Conservation (phyloP, 75 land plant species). For the Cunninghamia lanceolata region DNA sequence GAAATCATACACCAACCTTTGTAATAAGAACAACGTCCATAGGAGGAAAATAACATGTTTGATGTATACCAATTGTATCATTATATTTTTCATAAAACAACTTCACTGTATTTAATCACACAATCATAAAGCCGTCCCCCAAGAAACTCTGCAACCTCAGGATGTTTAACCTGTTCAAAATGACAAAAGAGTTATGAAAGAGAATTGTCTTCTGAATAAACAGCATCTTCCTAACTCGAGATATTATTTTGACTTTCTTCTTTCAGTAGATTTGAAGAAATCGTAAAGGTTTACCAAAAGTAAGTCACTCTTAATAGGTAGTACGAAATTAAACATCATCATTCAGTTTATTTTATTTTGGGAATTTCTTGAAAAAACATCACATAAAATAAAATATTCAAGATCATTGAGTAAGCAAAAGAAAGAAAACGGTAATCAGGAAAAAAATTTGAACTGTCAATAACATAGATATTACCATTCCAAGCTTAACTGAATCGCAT, state of each 20-base stretch:
- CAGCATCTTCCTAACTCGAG: neutral
- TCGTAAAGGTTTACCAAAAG: neutral
- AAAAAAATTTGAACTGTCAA: neutral
- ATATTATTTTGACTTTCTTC: neutral
- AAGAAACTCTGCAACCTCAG: constrained; percentile 92
- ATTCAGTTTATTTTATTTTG: neutral
- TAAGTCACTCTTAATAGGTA: neutral
- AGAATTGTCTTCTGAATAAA: neutral
- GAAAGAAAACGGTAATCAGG: neutral
- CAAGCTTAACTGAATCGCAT: constrained; percentile 93
- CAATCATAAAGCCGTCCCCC: constrained; percentile 96
- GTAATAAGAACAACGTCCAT: neutral
- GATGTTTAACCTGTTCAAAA: constrained; percentile 83
- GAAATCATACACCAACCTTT: neutral
- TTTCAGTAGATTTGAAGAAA: neutral
- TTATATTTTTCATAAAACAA: constrained; percentile 11
- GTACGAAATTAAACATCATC: neutral
- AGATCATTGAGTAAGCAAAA: neutral
- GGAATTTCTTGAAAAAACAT: neutral
- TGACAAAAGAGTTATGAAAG: neutral
- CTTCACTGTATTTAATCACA: constrained; percentile 80
- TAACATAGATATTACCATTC: constrained; percentile 61
- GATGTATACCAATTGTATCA: neutral
- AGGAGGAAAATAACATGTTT: neutral
- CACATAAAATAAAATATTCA: neutral